Evolutionary conservation across 192 early-diverging fungal species (phyloP), one percentile per base, ranked within the genome.

Genomic region (Geosiphon pyriformis): DNA sequence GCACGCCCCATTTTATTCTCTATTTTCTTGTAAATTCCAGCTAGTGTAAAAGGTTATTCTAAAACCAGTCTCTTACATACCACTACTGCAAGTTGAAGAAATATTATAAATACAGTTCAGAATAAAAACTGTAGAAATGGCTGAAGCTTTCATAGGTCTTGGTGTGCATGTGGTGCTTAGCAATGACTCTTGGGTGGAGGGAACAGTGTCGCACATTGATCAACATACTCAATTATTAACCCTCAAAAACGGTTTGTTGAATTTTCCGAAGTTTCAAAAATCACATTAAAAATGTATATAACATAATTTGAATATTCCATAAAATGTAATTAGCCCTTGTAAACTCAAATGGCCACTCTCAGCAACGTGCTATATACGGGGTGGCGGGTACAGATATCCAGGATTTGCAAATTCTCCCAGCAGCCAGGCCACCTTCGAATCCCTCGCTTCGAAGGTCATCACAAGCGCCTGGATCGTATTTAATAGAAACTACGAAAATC

Each of bases 301-400:
- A 48, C 31, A 32, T 50, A 46, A n/a, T 30, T 32, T 61, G 10
- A 22, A 11, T 63, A 3, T 32, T 20, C 48, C 20, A 56, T 61
- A 26, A 46, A 20, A 25, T 27, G 32, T 59, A 55, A 42, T 37
- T 23, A 69, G 48, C 71, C 18, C 57, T 53, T 47, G n/a, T 61
- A 35, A 25, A 34, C 10, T 42, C 31, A 34, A 47, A 49, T 61
- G 70, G 69, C 64, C 29, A 68, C 71, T 55, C 62, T 73, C 50
- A 71, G 74, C 58, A 68, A 58, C 63, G 74, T 70, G 10, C 76
- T 70, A 68, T 72, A 72, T 59, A 69, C 52, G 58, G 75, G n/a
- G 81, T 87, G 7, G 71, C 76, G 15, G 88, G 88, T 18, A 70
- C 74, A 18, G 84, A 89, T 52, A 87, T 89, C 59, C 78, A 76